phyloP scores from a whole-genome alignment of 2,329 filamentous ascomycete species.

The Fusarium secorum region DNA sequence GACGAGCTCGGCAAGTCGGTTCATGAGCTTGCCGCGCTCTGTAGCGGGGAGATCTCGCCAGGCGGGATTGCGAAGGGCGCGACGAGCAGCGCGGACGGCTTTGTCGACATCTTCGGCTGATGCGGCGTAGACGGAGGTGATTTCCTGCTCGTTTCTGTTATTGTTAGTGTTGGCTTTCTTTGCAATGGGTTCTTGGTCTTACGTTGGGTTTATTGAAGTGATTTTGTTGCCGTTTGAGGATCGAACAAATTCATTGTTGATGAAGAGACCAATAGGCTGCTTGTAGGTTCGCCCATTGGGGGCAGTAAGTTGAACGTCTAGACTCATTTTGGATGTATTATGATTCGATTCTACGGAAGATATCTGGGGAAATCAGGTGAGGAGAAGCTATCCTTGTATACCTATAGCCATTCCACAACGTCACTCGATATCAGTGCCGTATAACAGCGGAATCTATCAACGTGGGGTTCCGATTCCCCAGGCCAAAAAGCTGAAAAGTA shows the following conservation, averaged over 20 bases:
- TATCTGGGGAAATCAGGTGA: background rate
- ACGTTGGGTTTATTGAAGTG: constrained; percentile 64
- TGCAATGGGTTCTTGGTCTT: background rate
- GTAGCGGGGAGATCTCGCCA: constrained; percentile 74
- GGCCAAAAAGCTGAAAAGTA: background rate
- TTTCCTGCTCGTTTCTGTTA: constrained; percentile 44
- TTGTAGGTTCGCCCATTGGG: constrained; percentile 71
- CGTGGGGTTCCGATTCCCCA: background rate
- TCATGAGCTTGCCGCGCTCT: constrained; percentile 73
- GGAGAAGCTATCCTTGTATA: constrained; percentile 21
- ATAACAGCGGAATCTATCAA: background rate
- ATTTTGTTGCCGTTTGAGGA: constrained; percentile 64
- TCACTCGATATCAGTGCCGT: background rate
- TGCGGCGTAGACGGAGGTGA: constrained; percentile 46
- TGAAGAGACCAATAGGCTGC: constrained; percentile 76
- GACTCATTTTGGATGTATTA: constrained; percentile 22
- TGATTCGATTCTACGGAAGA: background rate
- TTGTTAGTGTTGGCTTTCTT: background rate
- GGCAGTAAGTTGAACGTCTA: constrained; percentile 44
- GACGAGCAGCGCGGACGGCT: constrained; percentile 60
- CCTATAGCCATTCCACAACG: background rate
- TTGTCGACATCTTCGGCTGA: constrained; percentile 44
- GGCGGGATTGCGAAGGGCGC: constrained; percentile 70
- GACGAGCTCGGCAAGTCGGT: constrained; percentile 74
- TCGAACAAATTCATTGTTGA: constrained; percentile 70